Base-by-base conservation (phyloP, 306 rosid species). In the Myrica gale region DNA sequence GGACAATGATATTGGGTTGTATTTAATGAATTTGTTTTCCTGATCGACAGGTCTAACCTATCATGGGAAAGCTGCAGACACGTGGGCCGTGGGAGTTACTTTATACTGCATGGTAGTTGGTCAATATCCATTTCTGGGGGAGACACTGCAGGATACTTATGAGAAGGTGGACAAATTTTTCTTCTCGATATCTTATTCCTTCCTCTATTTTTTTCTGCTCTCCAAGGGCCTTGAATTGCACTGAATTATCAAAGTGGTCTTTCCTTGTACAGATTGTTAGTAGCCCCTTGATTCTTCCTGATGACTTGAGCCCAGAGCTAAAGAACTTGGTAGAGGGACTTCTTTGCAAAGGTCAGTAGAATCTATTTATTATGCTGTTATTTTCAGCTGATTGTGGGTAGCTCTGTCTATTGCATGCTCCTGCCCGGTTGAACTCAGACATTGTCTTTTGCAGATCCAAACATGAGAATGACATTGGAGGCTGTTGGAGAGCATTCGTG, bases 31-130 rank as follows among this genome's bases (percentile, higher is more conserved):
- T 74, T 63, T 53, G 69, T 12, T 74, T 79, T 75, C 65, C 32
- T 72, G 41, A 45, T 56, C 15, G 19, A 77, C 72, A 96, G 99
- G 93, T 83, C 74, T 92, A 65, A 90, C 93, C 58, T 92, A 96
- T 82, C 82, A 77, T 71, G 99, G 99, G 56, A 90, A 80, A 87
- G 89, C 87, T 57, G 97, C 99, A 0, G 98, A 96, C 86, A 96
- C 99, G 1, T 96, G 99, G 99, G 98, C 99, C 1, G 90, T 96
- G 61, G 99, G 99, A 77, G 90, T 96, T 73, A 92, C 98, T 77
- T 79, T 96, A 86, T 96, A 96, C 86, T 96, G 93, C 84, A 88
- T 96, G 99, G 70, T 92, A 51, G 72, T 90, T 73, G 99, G 99
- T 37, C 88, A 86, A 52, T 90, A 90, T 83, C 99, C 99, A 46